Evolutionary conservation across 176 grass and related monocot genomes (phyloP).

Genomic region (Thalia dealbata): DNA sequence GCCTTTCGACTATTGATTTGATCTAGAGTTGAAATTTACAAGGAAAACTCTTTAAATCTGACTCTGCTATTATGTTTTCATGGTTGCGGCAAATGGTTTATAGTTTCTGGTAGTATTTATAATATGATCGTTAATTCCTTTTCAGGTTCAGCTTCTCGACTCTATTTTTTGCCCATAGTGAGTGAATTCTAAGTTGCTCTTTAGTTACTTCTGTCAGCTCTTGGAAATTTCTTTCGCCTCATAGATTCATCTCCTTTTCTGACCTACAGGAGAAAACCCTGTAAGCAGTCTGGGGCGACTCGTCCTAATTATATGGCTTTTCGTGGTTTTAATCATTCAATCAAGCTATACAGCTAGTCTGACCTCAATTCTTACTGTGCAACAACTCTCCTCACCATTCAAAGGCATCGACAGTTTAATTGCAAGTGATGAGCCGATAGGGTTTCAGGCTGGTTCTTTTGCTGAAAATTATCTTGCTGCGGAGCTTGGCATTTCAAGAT

Average conservation of each 20-base stretch:
- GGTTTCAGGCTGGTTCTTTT: slow-evolving; percentile 71
- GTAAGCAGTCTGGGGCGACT: slow-evolving; percentile 52
- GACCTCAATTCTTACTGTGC: slow-evolving; percentile 82
- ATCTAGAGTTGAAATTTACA: too few relatives aligned
- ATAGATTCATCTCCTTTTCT: slow-evolving; percentile 4
- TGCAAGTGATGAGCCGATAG: slow-evolving; percentile 46
- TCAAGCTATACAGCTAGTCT: slow-evolving; percentile 91
- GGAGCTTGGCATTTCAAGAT: slow-evolving; percentile 52
- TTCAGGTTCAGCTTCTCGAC: slow-evolving; percentile 95
- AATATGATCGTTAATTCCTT: neutral
- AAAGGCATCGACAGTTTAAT: slow-evolving; percentile 65
- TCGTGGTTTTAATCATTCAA: slow-evolving; percentile 74
- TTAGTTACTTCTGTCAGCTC: neutral
- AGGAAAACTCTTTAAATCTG: too few relatives aligned
- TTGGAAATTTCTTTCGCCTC: slow-evolving; percentile 2
- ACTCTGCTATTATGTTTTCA: neutral
- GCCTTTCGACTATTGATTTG: too few relatives aligned
- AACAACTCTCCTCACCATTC: slow-evolving; percentile 68
- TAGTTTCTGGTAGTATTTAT: neutral
- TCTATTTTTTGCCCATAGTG: slow-evolving; percentile 86
- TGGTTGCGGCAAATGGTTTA: neutral
- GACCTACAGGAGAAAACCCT: slow-evolving; percentile 54
- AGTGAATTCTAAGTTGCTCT: slow-evolving; percentile 26
- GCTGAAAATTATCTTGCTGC: slow-evolving; percentile 59
- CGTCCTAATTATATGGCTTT: slow-evolving; percentile 81